Base-by-base conservation (phyloP, 2,329 filamentous ascomycete genomes). In the Aspergillus ibericus region DNA sequence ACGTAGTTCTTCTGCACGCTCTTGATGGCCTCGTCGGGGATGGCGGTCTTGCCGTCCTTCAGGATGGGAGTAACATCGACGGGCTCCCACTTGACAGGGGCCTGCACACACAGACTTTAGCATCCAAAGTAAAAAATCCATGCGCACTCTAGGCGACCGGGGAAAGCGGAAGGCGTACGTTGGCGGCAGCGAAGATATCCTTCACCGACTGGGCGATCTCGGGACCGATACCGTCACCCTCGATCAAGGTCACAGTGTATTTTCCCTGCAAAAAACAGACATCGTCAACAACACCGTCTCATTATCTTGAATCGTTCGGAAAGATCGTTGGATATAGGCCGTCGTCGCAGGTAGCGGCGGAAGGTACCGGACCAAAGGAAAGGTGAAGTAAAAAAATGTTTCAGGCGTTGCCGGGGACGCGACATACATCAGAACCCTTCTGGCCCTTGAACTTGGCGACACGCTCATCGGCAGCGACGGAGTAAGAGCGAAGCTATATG, bases 191-290 rank as follows among this genome's bases (percentile, higher is more conserved):
- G 82, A 97, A 99, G 81, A 99, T 99, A 79, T 97, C 91, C 87
- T 98, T 99, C 75, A 99, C 93, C 52, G 95, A 96, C 80, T 96
- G 88, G 66, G 95, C 88, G 76, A 99, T 99, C 82, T 99, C 93
- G 65, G 95, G 95, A 62, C 95, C 95, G 77, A 99, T 99, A 77
- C 95, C 95, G 75, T 99, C 96, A 81, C 96, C 95, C 85, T 99
- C 96, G 68, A 99, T 99, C 80, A 99, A 84, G 71, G 91, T 93
- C 73, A 99, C 95, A 59, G 91, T 90, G 85, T 89, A 99, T 80
- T 95, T 95, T 75, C 95, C 95, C 92, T 96, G 71, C 60, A 66
- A 42, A 32, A 63, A 29, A 50, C 18, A 56, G 47, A 55, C 16
- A 16, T 40, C 20, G 58, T 70, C 55, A 65, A 55, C 59, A 58